Base-by-base conservation (phyloP, 192 early-diverging fungal species). In the Podila minutissima region DNA sequence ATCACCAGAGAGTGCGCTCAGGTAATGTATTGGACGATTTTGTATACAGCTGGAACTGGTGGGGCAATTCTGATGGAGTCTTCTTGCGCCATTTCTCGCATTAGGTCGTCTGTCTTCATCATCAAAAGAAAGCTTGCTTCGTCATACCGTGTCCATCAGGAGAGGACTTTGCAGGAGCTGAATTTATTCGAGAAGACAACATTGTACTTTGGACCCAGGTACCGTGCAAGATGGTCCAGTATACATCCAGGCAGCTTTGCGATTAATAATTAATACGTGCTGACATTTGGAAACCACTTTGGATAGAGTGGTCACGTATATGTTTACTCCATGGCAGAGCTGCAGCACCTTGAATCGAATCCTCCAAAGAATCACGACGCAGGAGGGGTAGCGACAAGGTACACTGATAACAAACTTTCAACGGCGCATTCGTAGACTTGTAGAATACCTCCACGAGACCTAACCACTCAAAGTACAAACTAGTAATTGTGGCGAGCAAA, bases 201-300 rank as follows among this genome's bases (percentile, higher is more conserved):
- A 58, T 86, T 46, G 62, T 78, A 1, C 49, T 87, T 5, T 87
- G 84, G 84, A 87, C 85, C 51, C 53, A 76, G 82, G 89, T 88
- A 46, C 3, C 2, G 41, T 4, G 2, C 12, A 15, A 15, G n/a
- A 19, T 49, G 5, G 1, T 15, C 41, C 20, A n/a, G 13, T 17
- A 22, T 22, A 15, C 17, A 22, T 26, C 28, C 12, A 28, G 4
- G 5, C 4, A 50, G 11, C 48, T 29, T 5, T 19, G 31, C 11
- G 22, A 8, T 26, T 29, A 2, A 29, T 29, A 29, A 2, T 29
- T 29, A 29, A 29, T 29, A 29, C 29, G 1, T 29, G 29, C 29
- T 29, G 29, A 29, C 29, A 29, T 29, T 29, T 29, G 29, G 29
- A 29, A 3, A 29, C 1, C 29, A 29, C 29, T 29, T 29, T 29